Evolutionary conservation across 768 basidiomycete species (phyloP), one percentile per base, ranked within the genome.

Genomic region (Boletus barrowsii): DNA sequence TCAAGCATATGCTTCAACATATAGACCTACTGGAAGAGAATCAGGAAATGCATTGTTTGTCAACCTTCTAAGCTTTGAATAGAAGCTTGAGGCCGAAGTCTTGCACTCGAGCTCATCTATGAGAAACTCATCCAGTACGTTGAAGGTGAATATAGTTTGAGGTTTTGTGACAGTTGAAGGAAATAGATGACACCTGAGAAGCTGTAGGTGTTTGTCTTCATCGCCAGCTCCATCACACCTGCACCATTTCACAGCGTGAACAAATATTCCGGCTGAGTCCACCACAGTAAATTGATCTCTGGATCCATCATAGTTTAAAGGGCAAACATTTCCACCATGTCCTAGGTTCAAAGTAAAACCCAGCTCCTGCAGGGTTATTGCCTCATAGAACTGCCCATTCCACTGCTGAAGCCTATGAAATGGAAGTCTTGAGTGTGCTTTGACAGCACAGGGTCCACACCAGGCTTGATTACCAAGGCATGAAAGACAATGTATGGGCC

Each of bases 121-220:
- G 5, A 56, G 33, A 42, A 67, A 65, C 5, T 58, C 10, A 41
- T 69, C 49, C 10, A 68, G 57, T 2, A 62, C 62, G 4, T 42
- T 20, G 42, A 67, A 67, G 3, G 59, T 65, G 24, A 69, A 68
- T 2, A 54, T 63, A 0, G 56, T 58, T 32, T 56, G 39, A n/a
- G 65, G 62, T 17, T 33, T 45, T 0, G 22, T 22, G 3, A 55
- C 44, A 17, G 45, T 59, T 2, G 64, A 53, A 3, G 64, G 56
- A 45, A 57, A 64, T 3, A 66, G 47, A 8, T 35, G 14, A 3
- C 24, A 20, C n/a, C 43, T 24, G 0, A 66, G 42, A 11, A 66
- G 61, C 43, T 64, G 61, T 10, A 54, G 33, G 30, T 53, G 45
- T n/a, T 15, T 42, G 33, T 51, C 50, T 29, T 51, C n/a, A 1